A percentile compares a stretch with the other conserved stretches of the same genome.
phyloP scores from a whole-genome alignment of 2,329 filamentous ascomycete species.

The Coleophoma eucalyptorum region DNA sequence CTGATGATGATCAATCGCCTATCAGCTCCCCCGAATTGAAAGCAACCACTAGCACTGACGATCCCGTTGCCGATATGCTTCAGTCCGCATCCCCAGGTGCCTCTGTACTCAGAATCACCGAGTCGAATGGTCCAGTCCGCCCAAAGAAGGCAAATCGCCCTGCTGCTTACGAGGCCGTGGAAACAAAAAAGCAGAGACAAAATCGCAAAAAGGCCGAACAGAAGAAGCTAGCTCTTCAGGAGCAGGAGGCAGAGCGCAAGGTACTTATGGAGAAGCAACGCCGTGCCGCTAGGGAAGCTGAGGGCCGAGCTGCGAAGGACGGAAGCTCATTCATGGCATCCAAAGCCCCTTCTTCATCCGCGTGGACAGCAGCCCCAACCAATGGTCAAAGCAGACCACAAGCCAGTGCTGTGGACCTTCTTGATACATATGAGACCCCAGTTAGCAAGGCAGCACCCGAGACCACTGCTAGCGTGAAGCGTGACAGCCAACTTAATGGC shows the following conservation, averaged over 20 bases:
- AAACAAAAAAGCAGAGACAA: conserved; percentile 95
- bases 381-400: conserved; percentile 18
- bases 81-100: conserved; percentile 66
- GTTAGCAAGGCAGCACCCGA: conserved; percentile 23
- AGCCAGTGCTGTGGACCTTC: conserved; percentile 39
- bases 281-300: conserved; percentile 74
- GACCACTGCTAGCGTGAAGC: conserved; percentile 43
- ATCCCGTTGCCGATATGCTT: conserved; percentile 83
- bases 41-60: conserved; percentile 51
- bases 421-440: conserved; percentile 52
- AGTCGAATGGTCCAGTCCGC: conserved; percentile 50
- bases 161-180: conserved; percentile 56
- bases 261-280: conserved; percentile 77
- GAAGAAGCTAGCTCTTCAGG: conserved; percentile 69
- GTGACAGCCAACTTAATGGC: conserved; percentile 46
- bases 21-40: conserved; percentile 59
- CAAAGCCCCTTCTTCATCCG: conserved; percentile 37
- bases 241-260: conserved; percentile 76
- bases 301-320: conserved; percentile 80
- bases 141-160: conserved; percentile 60
- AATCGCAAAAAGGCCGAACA: conserved; percentile 86
- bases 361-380: conserved; percentile 32
- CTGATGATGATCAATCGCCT: conserved; percentile 76
- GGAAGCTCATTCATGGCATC: conserved; percentile 57
- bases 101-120: conserved; percentile 74